Evolutionary conservation across 208 protist species (phyloP).

Genomic region (Trypanosoma avium): DNA sequence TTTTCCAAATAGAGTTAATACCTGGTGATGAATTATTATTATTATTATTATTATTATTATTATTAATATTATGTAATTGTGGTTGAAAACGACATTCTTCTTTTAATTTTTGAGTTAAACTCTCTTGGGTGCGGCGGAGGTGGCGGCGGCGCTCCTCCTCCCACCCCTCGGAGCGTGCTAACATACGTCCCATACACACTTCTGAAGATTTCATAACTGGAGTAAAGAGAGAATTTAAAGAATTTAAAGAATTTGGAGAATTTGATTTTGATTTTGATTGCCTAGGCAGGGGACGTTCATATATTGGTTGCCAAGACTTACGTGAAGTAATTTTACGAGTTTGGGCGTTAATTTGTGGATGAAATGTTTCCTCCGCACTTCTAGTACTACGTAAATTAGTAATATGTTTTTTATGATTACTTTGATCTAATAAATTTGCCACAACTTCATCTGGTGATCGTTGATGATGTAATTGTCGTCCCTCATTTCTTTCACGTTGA

Average conservation of each 20-base stretch:
- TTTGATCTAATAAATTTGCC: slow-evolving; percentile 1
- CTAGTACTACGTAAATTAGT: not conserved
- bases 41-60: slow-evolving; percentile 24
- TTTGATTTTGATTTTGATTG: not conserved
- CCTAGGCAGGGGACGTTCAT: slow-evolving; percentile 9
- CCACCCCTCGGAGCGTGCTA: slow-evolving; percentile 35
- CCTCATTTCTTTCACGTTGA: not conserved
- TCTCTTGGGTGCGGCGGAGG: slow-evolving; percentile 19
- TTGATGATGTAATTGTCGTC: not conserved
- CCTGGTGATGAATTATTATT: slow-evolving; percentile 7
- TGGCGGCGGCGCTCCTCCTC: slow-evolving; percentile 24
- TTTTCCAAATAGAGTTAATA: slow-evolving; percentile 8
- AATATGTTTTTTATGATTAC: not conserved
- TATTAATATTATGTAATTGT: slow-evolving; percentile 17
- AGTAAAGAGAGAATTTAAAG: not conserved
- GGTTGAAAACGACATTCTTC: slow-evolving; percentile 51
- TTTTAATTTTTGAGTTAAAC: slow-evolving; percentile 28
- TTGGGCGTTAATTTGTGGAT: not conserved
- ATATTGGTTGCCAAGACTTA: slow-evolving; percentile 7
- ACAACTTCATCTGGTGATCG: slow-evolving; percentile 1
- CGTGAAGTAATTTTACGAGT: not conserved
- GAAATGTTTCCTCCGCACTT: slow-evolving; percentile 6
- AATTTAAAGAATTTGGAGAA: no score
- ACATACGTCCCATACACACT: slow-evolving; percentile 25
- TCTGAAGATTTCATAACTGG: slow-evolving; percentile 8